Percentiles rank a stretch among this genome's conserved stretches.
These are phyloP conservation scores for Hanseniaspora pseudoguilliermondii DNA, from an alignment of 805 yeast species.

Conservation along the genomic window DNA sequence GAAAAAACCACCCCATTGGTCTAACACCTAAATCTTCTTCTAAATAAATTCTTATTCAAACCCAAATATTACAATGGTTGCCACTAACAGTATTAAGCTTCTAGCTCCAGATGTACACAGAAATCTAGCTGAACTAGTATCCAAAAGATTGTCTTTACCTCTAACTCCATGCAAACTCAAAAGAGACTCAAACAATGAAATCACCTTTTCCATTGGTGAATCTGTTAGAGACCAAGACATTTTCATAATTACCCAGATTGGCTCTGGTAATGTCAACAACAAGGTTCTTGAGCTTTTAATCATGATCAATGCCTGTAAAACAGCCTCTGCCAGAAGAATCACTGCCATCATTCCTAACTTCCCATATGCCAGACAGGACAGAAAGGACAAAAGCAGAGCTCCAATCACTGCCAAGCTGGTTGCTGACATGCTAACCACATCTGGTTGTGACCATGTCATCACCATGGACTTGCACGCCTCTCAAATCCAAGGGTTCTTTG, in stretches of 20 bases:
- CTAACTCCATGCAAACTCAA: constrained; percentile 52
- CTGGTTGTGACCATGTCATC: constrained; percentile 91
- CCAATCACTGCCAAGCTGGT: constrained; percentile 91
- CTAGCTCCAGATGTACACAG: constrained; percentile 58
- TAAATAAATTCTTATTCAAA: no score
- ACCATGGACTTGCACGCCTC: constrained; percentile 97
- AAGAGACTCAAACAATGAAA: constrained; percentile 60
- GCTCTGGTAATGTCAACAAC: constrained; percentile 76
- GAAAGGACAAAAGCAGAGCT: constrained; percentile 90
- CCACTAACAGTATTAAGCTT: constrained; percentile 57
- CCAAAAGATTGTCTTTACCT: constrained; percentile 45
- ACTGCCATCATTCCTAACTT: constrained; percentile 92
- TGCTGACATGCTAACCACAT: constrained; percentile 82
- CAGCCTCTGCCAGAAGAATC: constrained; percentile 89
- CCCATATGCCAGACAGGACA: constrained; percentile 95
- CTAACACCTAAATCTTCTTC: no score
- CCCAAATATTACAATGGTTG: constrained; percentile 32
- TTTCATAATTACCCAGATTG: constrained; percentile 65
- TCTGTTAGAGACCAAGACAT: constrained; percentile 78
- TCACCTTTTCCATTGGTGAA: constrained; percentile 64
- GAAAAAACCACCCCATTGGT: no score
- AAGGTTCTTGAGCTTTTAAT: constrained; percentile 75
- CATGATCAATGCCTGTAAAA: constrained; percentile 84
- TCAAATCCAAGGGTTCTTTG: constrained; percentile 93
- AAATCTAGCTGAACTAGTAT: constrained; percentile 57